Evolutionary conservation across 495 filamentous ascomycete species (phyloP), one percentile per base, ranked within the genome.

Genomic region (Saxophila tyrrhenica): DNA sequence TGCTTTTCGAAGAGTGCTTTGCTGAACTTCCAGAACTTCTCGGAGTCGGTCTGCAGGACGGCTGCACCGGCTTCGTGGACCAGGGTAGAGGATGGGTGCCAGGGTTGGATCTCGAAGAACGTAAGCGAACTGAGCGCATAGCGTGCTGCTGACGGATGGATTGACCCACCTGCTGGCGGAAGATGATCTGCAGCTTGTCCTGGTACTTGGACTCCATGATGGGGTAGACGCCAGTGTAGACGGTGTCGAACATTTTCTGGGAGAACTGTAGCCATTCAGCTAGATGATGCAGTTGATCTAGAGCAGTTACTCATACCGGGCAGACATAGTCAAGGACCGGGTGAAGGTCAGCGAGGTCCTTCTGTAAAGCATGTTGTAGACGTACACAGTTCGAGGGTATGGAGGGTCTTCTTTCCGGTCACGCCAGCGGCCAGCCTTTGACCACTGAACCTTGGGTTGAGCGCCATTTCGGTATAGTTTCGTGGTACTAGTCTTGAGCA

Each of bases 31-130:
- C 81, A 91, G 73, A 90, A 95, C 56, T 79, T 81, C 15, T 75
- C 70, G 0, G 87, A 83, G 1, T 81, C 67, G 1, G 86, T 58
- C 22, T 72, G 76, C 42, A 86, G 73, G 7, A 95, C 85, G 9
- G 89, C 90, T 10, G 85, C 74, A 8, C 73, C 90, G 39, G 91
- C 87, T 75, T 96, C 91, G 69, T 97, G 91, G 22, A 77, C 75
- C 16, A 95, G 79, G 0, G 89, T 95, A 20, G 83, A 88, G 44
- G 85, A 87, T 13, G 91, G 91, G 67, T 97, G 89, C 90, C 91
- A 97, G 15, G 91, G 91, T 67, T 97, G 90, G 16, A 51, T 51
- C 47, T 49, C 29, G 29, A 35, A 35, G 29, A 7, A 5, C 5
- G 42, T 45, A 19, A 45, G 42, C n/a, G 21, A 41, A 41, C 38